Percentiles rank a stretch among this genome's conserved stretches.
phyloP scores from a whole-genome alignment of 2,329 filamentous ascomycete genomes.

The Colletotrichum liaoningense region DNA sequence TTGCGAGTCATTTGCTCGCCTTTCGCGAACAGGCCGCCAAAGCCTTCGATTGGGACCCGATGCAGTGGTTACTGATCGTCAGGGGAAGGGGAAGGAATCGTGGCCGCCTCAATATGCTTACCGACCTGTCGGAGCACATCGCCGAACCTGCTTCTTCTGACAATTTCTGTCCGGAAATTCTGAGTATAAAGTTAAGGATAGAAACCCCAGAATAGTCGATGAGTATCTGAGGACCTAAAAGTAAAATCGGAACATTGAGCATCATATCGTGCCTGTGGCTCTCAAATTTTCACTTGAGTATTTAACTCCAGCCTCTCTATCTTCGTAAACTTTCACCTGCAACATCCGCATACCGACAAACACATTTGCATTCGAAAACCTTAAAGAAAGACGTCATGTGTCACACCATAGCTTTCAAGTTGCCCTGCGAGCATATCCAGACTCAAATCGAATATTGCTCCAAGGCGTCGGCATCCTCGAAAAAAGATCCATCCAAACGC shows the following conservation, averaged over 20 bases:
- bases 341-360: not conserved
- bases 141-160: not conserved
- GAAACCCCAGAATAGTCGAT: not conserved
- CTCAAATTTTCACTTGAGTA: not conserved
- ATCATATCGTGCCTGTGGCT: too few species aligned
- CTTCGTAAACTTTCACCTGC: not conserved
- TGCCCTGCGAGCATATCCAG: constrained; percentile 63
- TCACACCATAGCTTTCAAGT: constrained; percentile 60
- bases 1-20: constrained; percentile 6
- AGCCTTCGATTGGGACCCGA: not conserved
- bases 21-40: not conserved
- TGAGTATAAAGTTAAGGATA: not conserved
- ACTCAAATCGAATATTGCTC: constrained; percentile 58
- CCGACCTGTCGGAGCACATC: not conserved
- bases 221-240: not conserved
- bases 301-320: not conserved
- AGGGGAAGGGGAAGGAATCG: not conserved
- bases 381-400: constrained; percentile 52
- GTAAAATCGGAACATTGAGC: not conserved
- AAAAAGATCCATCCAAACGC: constrained; percentile 40
- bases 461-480: constrained; percentile 48
- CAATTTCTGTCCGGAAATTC: too few species aligned
- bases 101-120: constrained; percentile 8
- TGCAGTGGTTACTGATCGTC: constrained; percentile 4
- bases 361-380: not conserved